A percentile compares a stretch with the other conserved stretches of the same genome.
Evolutionary conservation across 2,329 filamentous ascomycete species (phyloP).

Genomic region (Pestalotiopsis sp.): DNA sequence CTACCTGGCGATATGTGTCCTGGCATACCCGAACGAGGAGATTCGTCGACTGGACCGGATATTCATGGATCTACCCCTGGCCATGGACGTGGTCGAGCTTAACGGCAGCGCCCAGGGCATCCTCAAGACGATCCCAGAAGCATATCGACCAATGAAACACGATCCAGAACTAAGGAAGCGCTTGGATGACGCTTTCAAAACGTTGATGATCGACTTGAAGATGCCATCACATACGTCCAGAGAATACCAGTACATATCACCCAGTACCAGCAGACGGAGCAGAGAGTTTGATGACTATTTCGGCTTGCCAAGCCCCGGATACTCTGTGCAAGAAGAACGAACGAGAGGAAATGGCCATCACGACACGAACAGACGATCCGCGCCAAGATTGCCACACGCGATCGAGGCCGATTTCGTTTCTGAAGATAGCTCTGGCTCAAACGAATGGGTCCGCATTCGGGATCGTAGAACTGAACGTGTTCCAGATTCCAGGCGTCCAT

Average conservation of each 20-base stretch:
- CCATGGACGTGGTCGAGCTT: conserved; percentile 55
- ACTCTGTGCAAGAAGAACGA: not conserved
- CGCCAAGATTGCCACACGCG: not conserved
- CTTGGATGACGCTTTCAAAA: conserved; percentile 62
- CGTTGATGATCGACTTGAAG: conserved; percentile 31
- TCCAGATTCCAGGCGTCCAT: not conserved
- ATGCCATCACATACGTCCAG: conserved; percentile 23
- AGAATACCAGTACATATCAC: not conserved
- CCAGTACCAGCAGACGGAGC: not conserved
- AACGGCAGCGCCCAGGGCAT: conserved; percentile 72
- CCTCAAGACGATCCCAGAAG: conserved; percentile 76
- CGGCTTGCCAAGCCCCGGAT: not conserved
- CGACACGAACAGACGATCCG: not conserved
- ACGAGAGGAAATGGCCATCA: not conserved
- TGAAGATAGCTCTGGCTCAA: not conserved
- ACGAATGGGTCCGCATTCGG: not conserved
- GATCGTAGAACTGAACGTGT: not conserved
- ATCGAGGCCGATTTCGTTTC: not conserved
- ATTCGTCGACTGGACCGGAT: conserved; percentile 70
- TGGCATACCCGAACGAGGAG: conserved; percentile 77
- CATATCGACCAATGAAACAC: conserved; percentile 66
- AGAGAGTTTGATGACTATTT: not conserved
- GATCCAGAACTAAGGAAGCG: conserved; percentile 62
- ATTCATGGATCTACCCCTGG: conserved; percentile 71
- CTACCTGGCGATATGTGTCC: conserved; percentile 75